Base-by-base conservation (phyloP, 78 protist genomes). In the Diacronema lutheri region DNA sequence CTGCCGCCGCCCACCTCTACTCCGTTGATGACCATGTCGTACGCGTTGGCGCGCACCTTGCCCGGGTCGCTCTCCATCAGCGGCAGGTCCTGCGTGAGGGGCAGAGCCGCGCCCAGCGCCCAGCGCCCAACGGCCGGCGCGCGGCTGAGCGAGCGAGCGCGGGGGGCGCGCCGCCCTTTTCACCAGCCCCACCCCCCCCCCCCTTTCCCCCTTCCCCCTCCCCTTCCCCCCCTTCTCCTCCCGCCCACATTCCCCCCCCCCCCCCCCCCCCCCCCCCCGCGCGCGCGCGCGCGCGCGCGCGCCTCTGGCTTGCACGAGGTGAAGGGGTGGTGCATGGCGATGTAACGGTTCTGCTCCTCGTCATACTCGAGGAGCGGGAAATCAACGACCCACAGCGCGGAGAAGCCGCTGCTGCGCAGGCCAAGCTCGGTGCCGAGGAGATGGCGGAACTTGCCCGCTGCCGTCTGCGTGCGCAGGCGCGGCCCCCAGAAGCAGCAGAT, bases 1-100 rank as follows among this genome's bases (percentile, higher is more conserved):
- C 58, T 41, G 37, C 82, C 82, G 33, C 82, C 82, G 44, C 82
- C 82, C 31, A 76, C 61, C 82, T 76, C 82, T 60, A 76, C 82
- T 7, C 82, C 82, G 82, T 76, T 76, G 82, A 33, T 41, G 14
- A 76, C 82, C 82, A 76, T 41, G 57, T 76, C 82, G 57, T 76
- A 76, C 44, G 44, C 61, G 12, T 76, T 33, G 23, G 82, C 82
- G 82, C 82, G 82, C 62, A 76, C 82, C n/a, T 76, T 76, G 58
- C 82, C 58, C 37, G 44, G 82, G 33, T 41, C 61, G 16, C 14
- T 50, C 62, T 76, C 23, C 58, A 76, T 26, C 66, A 20, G n/a
- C 23, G 66, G 16, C 3, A 44, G 3, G 50, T 44, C 50, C 50
- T 44, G 50, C n/a, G n/a, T n/a, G n/a, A n/a, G n/a, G n/a, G n/a